phyloP scores from a whole-genome alignment of 768 basidiomycete genomes.

The Coprinopsis strossmayeri region DNA sequence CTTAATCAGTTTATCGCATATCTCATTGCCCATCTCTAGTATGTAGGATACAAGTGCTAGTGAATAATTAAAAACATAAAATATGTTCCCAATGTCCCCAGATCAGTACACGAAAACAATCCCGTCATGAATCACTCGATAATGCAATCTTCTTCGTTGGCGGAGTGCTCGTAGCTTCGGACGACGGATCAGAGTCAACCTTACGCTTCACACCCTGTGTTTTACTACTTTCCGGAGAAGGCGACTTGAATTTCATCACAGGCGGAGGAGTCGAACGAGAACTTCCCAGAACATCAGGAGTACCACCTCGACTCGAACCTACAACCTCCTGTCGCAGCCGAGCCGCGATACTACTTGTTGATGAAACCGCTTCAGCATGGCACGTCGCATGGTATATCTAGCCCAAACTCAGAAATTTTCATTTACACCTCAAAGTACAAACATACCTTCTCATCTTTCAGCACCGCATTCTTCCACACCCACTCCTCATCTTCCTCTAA shows the following conservation, averaged over 20 bases:
- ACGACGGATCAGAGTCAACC: conserved; percentile 39
- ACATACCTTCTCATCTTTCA: conserved; percentile 76
- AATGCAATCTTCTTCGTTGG: conserved; percentile 65
- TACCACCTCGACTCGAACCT: conserved; percentile 65
- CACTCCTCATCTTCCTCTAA: conserved; percentile 95
- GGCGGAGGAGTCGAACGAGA: conserved; percentile 33
- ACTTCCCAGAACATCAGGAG: conserved; percentile 51
- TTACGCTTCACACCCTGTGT: conserved; percentile 69
- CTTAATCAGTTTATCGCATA: too few species aligned
- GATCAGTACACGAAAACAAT: conserved; percentile 1
- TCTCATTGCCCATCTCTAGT: background rate
- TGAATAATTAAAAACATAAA: conserved; percentile 1
- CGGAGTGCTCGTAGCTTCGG: conserved; percentile 46
- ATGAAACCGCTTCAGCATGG: conserved; percentile 71
- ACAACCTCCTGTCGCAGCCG: conserved; percentile 57
- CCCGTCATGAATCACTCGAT: conserved; percentile 18
- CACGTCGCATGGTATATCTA: conserved; percentile 95
- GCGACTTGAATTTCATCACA: conserved; percentile 26
- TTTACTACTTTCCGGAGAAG: conserved; percentile 45
- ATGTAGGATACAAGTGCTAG: background rate
- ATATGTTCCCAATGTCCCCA: background rate
- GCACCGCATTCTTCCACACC: conserved; percentile 92
- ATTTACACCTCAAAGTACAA: background rate
- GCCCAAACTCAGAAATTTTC: background rate
- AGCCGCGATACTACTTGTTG: conserved; percentile 58